Base-by-base conservation (phyloP, 257 asterid species). In the Mentha longifolia region DNA sequence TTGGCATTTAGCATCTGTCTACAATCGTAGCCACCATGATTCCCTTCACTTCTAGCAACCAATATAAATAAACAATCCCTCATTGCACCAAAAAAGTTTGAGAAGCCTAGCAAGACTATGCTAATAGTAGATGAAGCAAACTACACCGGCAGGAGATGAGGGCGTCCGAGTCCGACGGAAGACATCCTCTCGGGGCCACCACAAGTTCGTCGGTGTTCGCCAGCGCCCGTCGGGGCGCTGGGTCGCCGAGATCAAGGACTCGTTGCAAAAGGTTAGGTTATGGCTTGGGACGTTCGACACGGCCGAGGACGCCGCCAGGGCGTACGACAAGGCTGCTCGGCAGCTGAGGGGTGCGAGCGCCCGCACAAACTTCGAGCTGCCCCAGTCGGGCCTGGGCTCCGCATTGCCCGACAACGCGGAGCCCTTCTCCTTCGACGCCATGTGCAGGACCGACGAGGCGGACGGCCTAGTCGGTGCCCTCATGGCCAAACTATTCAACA, bases 161-260 rank as follows among this genome's bases (percentile, higher is more conserved):
- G 85, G 84, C 0, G 35, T 63, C 14, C 77, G 81, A 0, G 66
- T 79, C 63, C 72, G 88, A 17, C 70, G 74, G 41, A 89, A 89
- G 60, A 74, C 92, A 0, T 78, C 90, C 31, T 79, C 92, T 0
- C 78, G 96, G 67, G 94, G 94, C 20, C 97, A 90, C 77, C 92
- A 84, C 82, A 85, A 86, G 73, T 90, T 76, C 7, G 93, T 91
- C 0, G 97, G 95, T 0, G 94, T 88, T 41, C 92, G 97, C 13
- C 96, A 91, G 41, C 72, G 97, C 25, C 96, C 97, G 1, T 88
- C 96, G 0, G 97, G 97, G 5, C 61, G 97, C n/a, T 91, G 97
- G 97, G 97, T 91, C 2, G 97, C 97, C 0, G 97, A 91, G 86
- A 91, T 91, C 66, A 91, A 91, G 47, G 94, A 91, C 76, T 91